phyloP scores from a whole-genome alignment of 148 eudicot species.

The Polygonum aviculare region DNA sequence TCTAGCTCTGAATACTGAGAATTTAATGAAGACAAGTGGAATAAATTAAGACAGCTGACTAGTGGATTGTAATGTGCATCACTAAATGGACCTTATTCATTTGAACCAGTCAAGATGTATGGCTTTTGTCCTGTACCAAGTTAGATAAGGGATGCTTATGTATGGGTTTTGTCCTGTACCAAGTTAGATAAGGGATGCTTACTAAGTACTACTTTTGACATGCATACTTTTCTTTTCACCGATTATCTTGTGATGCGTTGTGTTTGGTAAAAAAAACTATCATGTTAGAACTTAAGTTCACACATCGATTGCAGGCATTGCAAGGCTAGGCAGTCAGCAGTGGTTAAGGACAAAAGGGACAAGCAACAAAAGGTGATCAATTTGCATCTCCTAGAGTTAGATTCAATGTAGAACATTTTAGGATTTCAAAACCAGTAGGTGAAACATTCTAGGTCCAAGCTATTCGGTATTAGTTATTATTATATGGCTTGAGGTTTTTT shows the following conservation, averaged over 20 bases:
- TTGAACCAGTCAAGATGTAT: background rate
- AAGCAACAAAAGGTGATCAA: conserved; percentile 67
- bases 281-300: background rate
- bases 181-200: no score
- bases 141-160: background rate
- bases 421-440: background rate
- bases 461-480: background rate
- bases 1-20: background rate
- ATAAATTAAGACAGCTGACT: background rate
- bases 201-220: background rate
- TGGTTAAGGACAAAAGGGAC: conserved; percentile 85
- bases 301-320: conserved; percentile 52
- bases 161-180: no score
- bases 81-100: background rate
- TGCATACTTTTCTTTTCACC: background rate
- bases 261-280: background rate
- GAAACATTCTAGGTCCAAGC: background rate
- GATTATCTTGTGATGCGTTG: background rate
- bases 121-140: background rate
- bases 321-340: conserved; percentile 79
- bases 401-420: background rate
- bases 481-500: background rate
- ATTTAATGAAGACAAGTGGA: background rate
- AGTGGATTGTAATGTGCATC: background rate
- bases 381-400: background rate